Conservation (phyloP, 2,329 filamentous ascomycete species). For the Cryphonectria radicalis region DNA sequence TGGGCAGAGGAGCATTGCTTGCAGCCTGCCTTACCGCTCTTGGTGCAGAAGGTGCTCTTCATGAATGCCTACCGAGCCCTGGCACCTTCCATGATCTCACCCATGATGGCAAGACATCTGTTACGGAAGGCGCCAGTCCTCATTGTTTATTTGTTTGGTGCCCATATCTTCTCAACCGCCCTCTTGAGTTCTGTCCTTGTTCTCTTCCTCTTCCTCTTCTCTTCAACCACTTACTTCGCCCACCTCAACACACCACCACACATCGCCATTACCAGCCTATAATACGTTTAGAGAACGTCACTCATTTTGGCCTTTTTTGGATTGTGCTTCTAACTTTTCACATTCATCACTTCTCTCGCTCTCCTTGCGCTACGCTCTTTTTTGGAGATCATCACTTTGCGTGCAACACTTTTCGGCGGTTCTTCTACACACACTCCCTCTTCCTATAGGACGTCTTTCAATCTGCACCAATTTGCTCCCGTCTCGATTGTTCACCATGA, state of each 20-base stretch:
- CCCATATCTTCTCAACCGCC: background rate
- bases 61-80: background rate
- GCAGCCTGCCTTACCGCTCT: background rate
- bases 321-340: conserved; percentile 26
- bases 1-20: background rate
- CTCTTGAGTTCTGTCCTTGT: background rate
- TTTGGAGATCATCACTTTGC: conserved; percentile 31
- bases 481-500: conserved; percentile 17
- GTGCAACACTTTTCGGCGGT: conserved; percentile 31
- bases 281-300: conserved; percentile 32
- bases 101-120: background rate
- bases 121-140: background rate
- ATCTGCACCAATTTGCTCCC: background rate
- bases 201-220: conserved; percentile 18
- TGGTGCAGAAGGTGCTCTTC: background rate
- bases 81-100: background rate
- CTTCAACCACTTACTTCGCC: conserved; percentile 9
- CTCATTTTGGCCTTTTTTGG: conserved; percentile 30
- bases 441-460: conserved; percentile 14
- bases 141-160: background rate
- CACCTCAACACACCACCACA: conserved; percentile 24
- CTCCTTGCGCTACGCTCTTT: conserved; percentile 26
- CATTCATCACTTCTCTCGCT: background rate
- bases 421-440: conserved; percentile 20
- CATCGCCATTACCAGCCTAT: conserved; percentile 27